phyloP scores from a whole-genome alignment of 2,329 filamentous ascomycete species.

The Claviceps spartinae region DNA sequence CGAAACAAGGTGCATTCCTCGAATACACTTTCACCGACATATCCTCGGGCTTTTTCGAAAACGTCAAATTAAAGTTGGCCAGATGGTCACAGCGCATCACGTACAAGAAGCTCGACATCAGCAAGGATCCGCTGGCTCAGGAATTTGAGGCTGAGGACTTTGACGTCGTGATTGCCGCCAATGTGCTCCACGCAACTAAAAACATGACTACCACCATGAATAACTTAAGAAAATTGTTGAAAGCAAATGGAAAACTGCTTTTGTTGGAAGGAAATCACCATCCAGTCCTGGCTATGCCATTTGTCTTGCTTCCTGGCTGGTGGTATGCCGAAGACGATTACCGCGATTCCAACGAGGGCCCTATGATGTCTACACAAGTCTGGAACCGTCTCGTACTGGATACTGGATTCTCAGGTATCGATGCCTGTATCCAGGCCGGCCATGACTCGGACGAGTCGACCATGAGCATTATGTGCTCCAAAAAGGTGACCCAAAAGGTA shows the following conservation, averaged over 20 bases:
- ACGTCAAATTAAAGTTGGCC: constrained; percentile 14
- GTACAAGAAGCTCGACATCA: constrained; percentile 15
- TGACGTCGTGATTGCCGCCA: constrained; percentile 26
- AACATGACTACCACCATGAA: constrained; percentile 12
- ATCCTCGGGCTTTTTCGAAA: constrained; percentile 25
- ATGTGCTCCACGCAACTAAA: constrained; percentile 25
- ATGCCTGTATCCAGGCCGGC: background rate
- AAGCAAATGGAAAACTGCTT: constrained; percentile 5
- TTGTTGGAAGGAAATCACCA: constrained; percentile 6
- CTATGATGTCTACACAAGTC: background rate
- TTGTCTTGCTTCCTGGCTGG: constrained; percentile 7
- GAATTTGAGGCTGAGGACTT: constrained; percentile 18
- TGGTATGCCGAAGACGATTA: constrained; percentile 5
- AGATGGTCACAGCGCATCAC: constrained; percentile 13
- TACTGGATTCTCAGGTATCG: constrained; percentile 6
- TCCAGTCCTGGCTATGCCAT: background rate
- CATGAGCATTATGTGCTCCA: constrained; percentile 3
- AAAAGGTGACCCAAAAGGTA: background rate
- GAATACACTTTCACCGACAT: constrained; percentile 33
- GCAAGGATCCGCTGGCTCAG: constrained; percentile 15
- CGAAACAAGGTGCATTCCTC: constrained; percentile 16
- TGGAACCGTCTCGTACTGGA: constrained; percentile 4
- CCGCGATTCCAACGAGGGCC: constrained; percentile 1
- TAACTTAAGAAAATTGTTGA: constrained; percentile 6
- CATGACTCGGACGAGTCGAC: background rate